A percentile compares a stretch with the other conserved stretches of the same genome.
Evolutionary conservation across 108 stramenopile species (phyloP).

Genomic region (Discostella stelligeroides): DNA sequence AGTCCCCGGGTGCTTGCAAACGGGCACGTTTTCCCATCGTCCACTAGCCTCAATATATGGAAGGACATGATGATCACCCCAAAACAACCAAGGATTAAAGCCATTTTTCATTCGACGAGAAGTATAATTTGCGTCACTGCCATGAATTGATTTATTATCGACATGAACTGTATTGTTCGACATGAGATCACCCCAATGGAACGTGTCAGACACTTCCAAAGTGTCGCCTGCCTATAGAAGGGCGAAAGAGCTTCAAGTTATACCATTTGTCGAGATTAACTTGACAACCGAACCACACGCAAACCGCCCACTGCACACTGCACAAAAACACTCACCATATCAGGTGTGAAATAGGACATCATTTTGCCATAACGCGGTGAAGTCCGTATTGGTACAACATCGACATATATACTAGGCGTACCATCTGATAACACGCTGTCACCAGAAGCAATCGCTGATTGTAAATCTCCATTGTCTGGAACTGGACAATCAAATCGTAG

Average conservation of each 20-base stretch:
- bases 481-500: constrained; percentile 74
- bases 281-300: background rate
- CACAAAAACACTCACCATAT: constrained; percentile 18
- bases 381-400: constrained; percentile 79
- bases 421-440: constrained; percentile 35
- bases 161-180: constrained; percentile 29
- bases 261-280: background rate
- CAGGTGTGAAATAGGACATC: constrained; percentile 50
- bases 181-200: constrained; percentile 32
- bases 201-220: constrained; percentile 20
- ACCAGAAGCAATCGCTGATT: constrained; percentile 42
- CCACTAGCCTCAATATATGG: constrained; percentile 73
- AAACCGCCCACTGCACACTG: too few relatives aligned
- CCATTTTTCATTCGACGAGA: constrained; percentile 33
- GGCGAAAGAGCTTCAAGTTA: too few relatives aligned
- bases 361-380: constrained; percentile 51
- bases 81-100: constrained; percentile 54
- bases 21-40: constrained; percentile 77
- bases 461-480: constrained; percentile 49
- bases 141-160: constrained; percentile 1
- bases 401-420: constrained; percentile 57
- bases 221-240: constrained; percentile 23
- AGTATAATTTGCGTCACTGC: constrained; percentile 25
- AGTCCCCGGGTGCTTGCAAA: constrained; percentile 56
- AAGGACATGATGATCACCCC: constrained; percentile 59